Percentiles rank a stretch among this genome's conserved stretches.
These are phyloP conservation scores for Annulohypoxylon truncatum DNA, from an alignment of 2,329 filamentous ascomycete genomes.

Conservation along the genomic window DNA sequence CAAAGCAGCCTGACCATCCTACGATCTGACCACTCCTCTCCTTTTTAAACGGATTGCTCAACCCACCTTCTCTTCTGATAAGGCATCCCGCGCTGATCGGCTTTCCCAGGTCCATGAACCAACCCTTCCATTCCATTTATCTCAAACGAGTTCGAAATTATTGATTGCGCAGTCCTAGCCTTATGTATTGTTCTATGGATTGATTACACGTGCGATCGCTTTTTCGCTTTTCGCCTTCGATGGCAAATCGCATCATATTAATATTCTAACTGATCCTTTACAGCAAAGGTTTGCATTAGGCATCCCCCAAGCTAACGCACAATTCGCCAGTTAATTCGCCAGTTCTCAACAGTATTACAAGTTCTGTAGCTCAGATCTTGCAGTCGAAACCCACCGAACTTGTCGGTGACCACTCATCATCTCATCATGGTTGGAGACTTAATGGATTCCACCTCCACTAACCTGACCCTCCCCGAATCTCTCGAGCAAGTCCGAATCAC, in stretches of 20 bases:
- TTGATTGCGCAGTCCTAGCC: slow-evolving; percentile 32
- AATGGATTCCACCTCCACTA: slow-evolving; percentile 23
- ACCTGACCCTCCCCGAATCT: slow-evolving; percentile 55
- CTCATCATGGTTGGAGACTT: slow-evolving; percentile 25
- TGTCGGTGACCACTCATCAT: slow-evolving; percentile 26
- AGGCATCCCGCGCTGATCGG: slow-evolving; percentile 35
- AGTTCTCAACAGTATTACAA: slow-evolving; percentile 19
- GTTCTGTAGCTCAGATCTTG: slow-evolving; percentile 5
- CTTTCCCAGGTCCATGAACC: slow-evolving; percentile 24
- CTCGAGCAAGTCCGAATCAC: slow-evolving; percentile 65
- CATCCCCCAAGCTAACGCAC: slow-evolving; percentile 6
- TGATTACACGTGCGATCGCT: slow-evolving; percentile 15
- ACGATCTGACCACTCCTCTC: slow-evolving; percentile 25
- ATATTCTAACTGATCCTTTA: slow-evolving; percentile 7
- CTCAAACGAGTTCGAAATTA: slow-evolving; percentile 33
- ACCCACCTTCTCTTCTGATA: slow-evolving; percentile 31
- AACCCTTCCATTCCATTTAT: slow-evolving; percentile 29
- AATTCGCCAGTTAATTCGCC: slow-evolving; percentile 27
- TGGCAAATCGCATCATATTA: slow-evolving; percentile 15
- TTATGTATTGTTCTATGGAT: slow-evolving; percentile 19
- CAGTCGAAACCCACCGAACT: slow-evolving; percentile 10
- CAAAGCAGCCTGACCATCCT: slow-evolving; percentile 7
- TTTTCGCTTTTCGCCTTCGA: slow-evolving; percentile 11
- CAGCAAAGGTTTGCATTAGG: slow-evolving; percentile 4
- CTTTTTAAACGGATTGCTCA: slow-evolving; percentile 24